Evolutionary conservation across 257 asterid species (phyloP).

Genomic region (Knoxia roxburghii): DNA sequence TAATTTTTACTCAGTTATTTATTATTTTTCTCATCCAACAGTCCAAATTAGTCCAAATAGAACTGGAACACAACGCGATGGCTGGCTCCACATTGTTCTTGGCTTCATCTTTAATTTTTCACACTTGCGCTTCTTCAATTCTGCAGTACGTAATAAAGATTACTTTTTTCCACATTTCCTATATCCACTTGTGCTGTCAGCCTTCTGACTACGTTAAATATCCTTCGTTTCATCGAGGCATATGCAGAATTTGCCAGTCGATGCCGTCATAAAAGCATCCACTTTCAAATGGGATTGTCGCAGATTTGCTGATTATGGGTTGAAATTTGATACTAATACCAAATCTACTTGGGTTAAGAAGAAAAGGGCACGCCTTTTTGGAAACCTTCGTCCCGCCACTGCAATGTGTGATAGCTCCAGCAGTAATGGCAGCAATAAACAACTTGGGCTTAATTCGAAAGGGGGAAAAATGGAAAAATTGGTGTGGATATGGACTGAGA

Average conservation of each 20-base stretch:
- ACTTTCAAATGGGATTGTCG: slow-evolving; percentile 11
- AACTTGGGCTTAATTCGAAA: not conserved
- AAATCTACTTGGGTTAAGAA: not conserved
- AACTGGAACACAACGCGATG: not conserved
- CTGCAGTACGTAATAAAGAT: slow-evolving; percentile 3
- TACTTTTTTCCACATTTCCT: not conserved
- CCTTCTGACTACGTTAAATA: not conserved
- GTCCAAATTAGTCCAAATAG: no score
- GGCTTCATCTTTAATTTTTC: not conserved
- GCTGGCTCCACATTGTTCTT: not conserved
- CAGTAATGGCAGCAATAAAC: not conserved
- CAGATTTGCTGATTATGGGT: slow-evolving; percentile 2
- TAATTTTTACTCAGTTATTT: no score
- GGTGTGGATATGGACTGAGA: slow-evolving; percentile 88
- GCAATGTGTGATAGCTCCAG: slow-evolving; percentile 10
- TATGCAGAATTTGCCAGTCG: not conserved
- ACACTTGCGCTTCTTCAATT: not conserved
- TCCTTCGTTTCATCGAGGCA: not conserved
- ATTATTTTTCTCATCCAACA: no score
- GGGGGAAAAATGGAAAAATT: slow-evolving; percentile 27
- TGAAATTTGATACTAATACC: not conserved
- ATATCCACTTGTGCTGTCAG: not conserved
- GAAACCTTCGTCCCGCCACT: slow-evolving; percentile 5
- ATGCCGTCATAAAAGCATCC: not conserved
- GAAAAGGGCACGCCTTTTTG: not conserved